Evolutionary conservation across 768 basidiomycete species (phyloP).

Genomic region (Collybiopsis luxurians): DNA sequence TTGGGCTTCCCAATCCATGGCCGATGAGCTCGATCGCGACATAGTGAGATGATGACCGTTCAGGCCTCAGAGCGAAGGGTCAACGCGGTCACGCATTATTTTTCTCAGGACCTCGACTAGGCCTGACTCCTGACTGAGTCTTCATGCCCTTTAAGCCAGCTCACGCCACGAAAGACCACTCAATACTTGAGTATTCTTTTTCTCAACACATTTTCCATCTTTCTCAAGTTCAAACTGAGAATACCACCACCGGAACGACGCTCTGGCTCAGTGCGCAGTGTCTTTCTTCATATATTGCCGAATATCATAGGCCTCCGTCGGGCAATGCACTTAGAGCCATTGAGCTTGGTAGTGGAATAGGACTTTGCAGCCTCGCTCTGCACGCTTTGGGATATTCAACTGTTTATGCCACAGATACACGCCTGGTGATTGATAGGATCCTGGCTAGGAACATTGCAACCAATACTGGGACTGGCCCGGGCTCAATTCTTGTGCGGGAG

Average conservation of each 20-base stretch:
- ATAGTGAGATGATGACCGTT: no score
- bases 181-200: constrained; percentile 45
- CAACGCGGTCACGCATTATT: no score
- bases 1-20: constrained; percentile 7
- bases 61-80: no score
- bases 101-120: no score
- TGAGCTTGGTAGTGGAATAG: constrained; percentile 84
- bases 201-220: constrained; percentile 38
- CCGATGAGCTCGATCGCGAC: not conserved
- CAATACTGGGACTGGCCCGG: constrained; percentile 32
- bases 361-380: constrained; percentile 67
- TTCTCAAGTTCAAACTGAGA: constrained; percentile 42
- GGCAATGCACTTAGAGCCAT: constrained; percentile 35
- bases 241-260: constrained; percentile 53
- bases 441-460: constrained; percentile 57
- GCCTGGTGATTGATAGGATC: constrained; percentile 59
- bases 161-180: constrained; percentile 62
- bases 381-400: constrained; percentile 63
- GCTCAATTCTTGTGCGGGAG: constrained; percentile 51
- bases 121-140: no score
- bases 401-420: constrained; percentile 74
- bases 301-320: constrained; percentile 26
- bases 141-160: constrained; percentile 37
- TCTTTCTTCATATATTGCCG: constrained; percentile 58
- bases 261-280: constrained; percentile 85